Evolutionary conservation across 352 stramenopile genomes (phyloP), one percentile per base, ranked within the genome.

Genomic region (Phytophthora litchii): DNA sequence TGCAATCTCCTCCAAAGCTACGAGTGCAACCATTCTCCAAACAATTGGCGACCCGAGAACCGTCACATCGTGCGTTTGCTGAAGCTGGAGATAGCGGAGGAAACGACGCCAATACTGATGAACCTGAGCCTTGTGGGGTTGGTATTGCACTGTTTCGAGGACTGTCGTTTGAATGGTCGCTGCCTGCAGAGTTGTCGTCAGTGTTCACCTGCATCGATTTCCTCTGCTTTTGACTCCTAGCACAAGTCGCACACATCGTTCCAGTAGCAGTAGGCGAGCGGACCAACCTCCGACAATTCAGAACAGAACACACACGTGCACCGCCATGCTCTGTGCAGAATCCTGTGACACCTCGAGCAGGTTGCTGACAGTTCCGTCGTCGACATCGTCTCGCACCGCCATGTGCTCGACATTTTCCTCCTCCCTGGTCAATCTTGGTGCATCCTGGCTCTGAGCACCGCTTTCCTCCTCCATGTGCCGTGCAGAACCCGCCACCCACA

Each of bases 401-500:
- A 41, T 94, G 86, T 1, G 86, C 83, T 23, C 86, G 67, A 32
- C 87, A 92, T 43, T 85, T 92, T 10, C 85, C 86, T 52, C 87
- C 87, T 21, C 85, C 87, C 64, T 95, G 87, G 52, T 87, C 80
- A 32, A 90, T 91, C 49, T 95, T 96, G 19, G 68, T 73, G 54
- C 88, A 96, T 19, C 81, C 82, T 49, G 66, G 59, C 44, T 87
- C 76, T 0, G 64, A 67, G 59, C 88, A 96, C 12, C 85, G 80
- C 55, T 70, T 84, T 8, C 87, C 87, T 17, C 87, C 87, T 23
- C 87, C 87, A 45, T 95, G 87, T 4, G 76, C 62, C 3, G 88
- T 95, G 60, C 87, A 96, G 32, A 88, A 89, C 0, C 87, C 87
- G 21, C 87, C 86, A 21, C 86, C 87, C 25, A 96, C 84, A 48